These are phyloP conservation scores for Blumeriella jaapii DNA, from an alignment of 2,329 filamentous ascomycete genomes.

Conservation along the genomic window DNA sequence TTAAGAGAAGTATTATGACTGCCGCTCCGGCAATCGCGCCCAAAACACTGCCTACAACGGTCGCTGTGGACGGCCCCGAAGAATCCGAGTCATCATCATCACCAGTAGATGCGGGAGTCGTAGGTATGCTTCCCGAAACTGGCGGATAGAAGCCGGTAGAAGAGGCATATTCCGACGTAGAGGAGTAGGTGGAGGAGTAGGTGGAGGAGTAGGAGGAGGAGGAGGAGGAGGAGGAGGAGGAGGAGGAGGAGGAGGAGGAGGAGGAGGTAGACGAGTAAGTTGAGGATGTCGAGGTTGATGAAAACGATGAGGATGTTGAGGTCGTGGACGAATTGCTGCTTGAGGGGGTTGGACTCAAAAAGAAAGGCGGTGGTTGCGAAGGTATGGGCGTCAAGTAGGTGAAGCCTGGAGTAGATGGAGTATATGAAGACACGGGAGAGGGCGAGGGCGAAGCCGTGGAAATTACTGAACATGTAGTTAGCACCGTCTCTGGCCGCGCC, in stretches of 20 bases:
- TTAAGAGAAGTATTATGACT: conserved; percentile 41
- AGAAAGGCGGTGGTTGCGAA: too few relatives aligned
- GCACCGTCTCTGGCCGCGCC: neutral
- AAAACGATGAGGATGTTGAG: conserved; percentile 11
- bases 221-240: conserved; percentile 5
- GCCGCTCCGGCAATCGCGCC: conserved; percentile 43
- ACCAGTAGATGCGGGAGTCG: conserved; percentile 14
- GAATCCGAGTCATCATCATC: conserved; percentile 9
- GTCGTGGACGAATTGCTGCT: conserved; percentile 9
- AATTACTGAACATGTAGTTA: conserved; percentile 22
- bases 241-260: conserved; percentile 5
- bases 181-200: too few relatives aligned
- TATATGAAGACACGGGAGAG: too few relatives aligned
- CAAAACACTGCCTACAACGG: conserved; percentile 25
- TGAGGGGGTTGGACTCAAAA: too few relatives aligned
- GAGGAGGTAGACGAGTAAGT: conserved; percentile 8
- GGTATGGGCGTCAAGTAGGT: too few relatives aligned
- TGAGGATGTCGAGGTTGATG: conserved; percentile 5
- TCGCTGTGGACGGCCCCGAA: conserved; percentile 17
- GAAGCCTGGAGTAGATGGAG: too few relatives aligned
- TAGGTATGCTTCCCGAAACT: conserved; percentile 8
- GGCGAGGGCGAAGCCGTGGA: conserved; percentile 19
- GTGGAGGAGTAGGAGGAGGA: too few relatives aligned
- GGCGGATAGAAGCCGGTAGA: neutral
- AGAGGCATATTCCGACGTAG: neutral